Evolutionary conservation across 2,329 filamentous ascomycete genomes (phyloP).

Genomic region (Aureobasidium melanogenum): DNA sequence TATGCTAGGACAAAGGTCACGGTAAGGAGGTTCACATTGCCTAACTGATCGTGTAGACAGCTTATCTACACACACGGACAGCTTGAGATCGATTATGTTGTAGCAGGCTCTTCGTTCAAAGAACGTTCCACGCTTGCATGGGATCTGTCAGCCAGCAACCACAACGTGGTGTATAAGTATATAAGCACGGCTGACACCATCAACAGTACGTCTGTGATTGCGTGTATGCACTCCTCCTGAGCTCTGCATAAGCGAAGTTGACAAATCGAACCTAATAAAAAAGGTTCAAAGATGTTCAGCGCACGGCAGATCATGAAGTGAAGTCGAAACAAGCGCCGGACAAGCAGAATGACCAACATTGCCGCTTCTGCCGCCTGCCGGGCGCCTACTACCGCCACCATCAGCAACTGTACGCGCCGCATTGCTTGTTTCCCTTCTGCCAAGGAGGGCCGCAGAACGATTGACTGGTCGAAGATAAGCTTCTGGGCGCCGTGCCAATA

Average conservation of each 20-base stretch:
- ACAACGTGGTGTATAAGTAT: neutral
- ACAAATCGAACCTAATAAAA: neutral
- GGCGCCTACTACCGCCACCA: neutral
- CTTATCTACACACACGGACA: no score
- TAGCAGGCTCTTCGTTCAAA: neutral
- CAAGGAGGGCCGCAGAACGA: neutral
- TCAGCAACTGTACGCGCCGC: neutral
- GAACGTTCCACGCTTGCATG: neutral
- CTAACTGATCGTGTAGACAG: no score
- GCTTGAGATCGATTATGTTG: neutral
- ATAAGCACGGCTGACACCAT: neutral
- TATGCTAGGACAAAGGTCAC: no score
- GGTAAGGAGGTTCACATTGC: no score
- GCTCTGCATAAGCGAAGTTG: neutral
- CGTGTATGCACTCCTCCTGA: neutral
- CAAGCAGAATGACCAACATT: neutral
- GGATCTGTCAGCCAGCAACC: neutral
- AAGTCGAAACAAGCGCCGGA: neutral
- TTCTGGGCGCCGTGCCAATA: neutral
- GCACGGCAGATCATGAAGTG: neutral
- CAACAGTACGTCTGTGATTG: neutral
- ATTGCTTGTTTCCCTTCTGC: neutral
- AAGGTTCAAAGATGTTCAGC: neutral
- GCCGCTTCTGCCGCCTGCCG: slow-evolving; percentile 1
- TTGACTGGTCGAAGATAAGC: neutral